phyloP scores from a whole-genome alignment of 2,329 filamentous ascomycete species.

The Dothideomycetidae sp. region DNA sequence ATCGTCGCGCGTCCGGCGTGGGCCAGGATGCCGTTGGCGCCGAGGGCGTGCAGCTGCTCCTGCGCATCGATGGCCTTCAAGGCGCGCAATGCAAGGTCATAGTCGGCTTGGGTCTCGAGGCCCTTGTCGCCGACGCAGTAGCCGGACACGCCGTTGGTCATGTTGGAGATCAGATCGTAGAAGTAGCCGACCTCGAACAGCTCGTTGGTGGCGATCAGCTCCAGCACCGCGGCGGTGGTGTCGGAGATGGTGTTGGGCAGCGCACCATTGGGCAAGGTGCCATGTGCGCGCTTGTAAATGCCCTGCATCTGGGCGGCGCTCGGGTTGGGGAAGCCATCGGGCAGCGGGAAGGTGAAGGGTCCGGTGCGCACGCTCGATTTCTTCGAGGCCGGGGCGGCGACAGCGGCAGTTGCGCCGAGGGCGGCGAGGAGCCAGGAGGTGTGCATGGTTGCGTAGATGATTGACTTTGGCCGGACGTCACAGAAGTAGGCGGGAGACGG shows the following conservation, averaged over 20 bases:
- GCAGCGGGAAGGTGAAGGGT: constrained; percentile 24
- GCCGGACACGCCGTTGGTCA: constrained; percentile 42
- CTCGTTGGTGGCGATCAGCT: constrained; percentile 55
- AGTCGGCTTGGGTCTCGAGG: neutral
- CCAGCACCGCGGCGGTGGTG: constrained; percentile 29
- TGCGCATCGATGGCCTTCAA: constrained; percentile 32
- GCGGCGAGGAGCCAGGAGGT: neutral
- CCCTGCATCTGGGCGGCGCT: constrained; percentile 29
- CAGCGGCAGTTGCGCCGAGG: neutral
- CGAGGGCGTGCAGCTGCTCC: constrained; percentile 52
- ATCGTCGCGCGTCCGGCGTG: constrained; percentile 41
- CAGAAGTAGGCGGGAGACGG: too few species aligned
- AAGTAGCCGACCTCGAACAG: constrained; percentile 61
- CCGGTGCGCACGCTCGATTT: neutral
- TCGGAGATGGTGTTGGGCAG: constrained; percentile 38
- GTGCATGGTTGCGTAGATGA: neutral
- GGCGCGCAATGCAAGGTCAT: constrained; percentile 32
- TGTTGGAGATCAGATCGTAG: constrained; percentile 47
- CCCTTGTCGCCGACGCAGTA: constrained; percentile 39
- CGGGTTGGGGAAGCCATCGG: constrained; percentile 45
- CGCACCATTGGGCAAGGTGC: constrained; percentile 45
- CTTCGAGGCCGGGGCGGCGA: neutral
- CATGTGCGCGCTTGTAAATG: constrained; percentile 44
- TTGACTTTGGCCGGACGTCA: too few species aligned
- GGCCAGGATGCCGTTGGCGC: constrained; percentile 43